Base-by-base conservation (phyloP, 768 basidiomycete species). In the Lepiota brunneoincarnata region DNA sequence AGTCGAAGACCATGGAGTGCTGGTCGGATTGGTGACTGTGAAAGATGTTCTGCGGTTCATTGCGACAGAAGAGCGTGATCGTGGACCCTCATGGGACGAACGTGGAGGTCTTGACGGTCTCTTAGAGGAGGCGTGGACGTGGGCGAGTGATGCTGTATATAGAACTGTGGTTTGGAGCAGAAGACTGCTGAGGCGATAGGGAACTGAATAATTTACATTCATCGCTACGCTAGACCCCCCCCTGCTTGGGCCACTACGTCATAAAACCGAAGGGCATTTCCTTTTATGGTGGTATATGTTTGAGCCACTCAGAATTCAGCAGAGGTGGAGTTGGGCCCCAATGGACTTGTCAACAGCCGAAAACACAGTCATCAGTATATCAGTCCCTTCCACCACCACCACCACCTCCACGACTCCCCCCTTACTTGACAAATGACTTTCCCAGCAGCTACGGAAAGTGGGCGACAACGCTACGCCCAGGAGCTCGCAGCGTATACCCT, bases 11-110 rank as follows among this genome's bases (percentile, higher is more conserved):
- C 83, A 88, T 62, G 96, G 96, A 9, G 69, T 74, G 31, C 76
- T 99, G 10, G 81, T 78, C 7, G 97, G 97, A 1, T 74, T 99
- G 24, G 85, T 98, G 34, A 98, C 95, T 0, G 91, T 98, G 43
- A 99, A 99, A 67, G 97, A 99, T 63, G 93, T 98, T 3, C 72
- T 99, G 14, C 87, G 87, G 49, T 93, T 95, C 64, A 96, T 90
- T 54, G 76, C 81, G 14, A 80, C 78, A 24, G 79, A 82, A 62
- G 77, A 78, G 54, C 75, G 78, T 14, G 76, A 76, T 34, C 74
- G 72, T 42, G 72, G 77, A 43, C 76, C 75, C 11, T 81, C 80
- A 10, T 83, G 81, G 82, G 81, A 82, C 60, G 78, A 81, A 55
- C 74, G 76, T 37, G 85, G 84, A 4, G 84, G 84, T n/a, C 68